Evolutionary conservation across 306 rosid species (phyloP), one percentile per base, ranked within the genome.

Genomic region (Rosa rugosa): DNA sequence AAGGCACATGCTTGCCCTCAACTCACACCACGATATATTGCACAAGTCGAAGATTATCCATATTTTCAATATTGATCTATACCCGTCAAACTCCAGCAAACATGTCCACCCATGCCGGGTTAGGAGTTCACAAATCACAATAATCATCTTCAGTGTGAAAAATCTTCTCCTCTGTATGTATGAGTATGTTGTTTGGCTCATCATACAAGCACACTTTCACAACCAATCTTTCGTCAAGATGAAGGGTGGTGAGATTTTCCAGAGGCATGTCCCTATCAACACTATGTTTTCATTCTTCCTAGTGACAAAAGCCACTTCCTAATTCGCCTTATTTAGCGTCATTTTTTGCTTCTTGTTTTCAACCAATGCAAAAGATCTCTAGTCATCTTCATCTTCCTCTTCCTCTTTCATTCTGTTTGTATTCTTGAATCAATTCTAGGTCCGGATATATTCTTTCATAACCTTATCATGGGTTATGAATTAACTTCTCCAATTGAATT

Each of bases 191-290:
- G 66, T 94, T 94, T 16, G 96, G 80, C 81, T 89, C 97, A 65
- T 88, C 96, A 79, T 94, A 94, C 36, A 94, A 87, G 81, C 91
- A 92, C 77, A 92, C 50, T 82, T 94, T 94, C 76, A 94, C 80
- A 59, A 91, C 91, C 91, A 94, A 85, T 56, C 98, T 97, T 92
- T 94, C 98, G 60, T 94, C 97, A 22, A 94, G 88, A 83, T 94
- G 97, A 86, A 94, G 98, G 36, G 36, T 31, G 82, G 86, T 87
- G 89, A 92, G 92, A 83, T 81, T 92, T 77, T 97, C 98, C 60
- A 90, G 65, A 83, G 97, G 98, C 98, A 94, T 94, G 82, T 94
- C 96, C 79, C 96, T 93, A 80, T 94, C 98, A 57, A 94, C 85
- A 72, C 98, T 89, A 31, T 31, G 36, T 31, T 31, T 31, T 31